A percentile compares a stretch with the other conserved stretches of the same genome.
Evolutionary conservation across 2,329 filamentous ascomycete species (phyloP).

Genomic region (Fusarium palustre): DNA sequence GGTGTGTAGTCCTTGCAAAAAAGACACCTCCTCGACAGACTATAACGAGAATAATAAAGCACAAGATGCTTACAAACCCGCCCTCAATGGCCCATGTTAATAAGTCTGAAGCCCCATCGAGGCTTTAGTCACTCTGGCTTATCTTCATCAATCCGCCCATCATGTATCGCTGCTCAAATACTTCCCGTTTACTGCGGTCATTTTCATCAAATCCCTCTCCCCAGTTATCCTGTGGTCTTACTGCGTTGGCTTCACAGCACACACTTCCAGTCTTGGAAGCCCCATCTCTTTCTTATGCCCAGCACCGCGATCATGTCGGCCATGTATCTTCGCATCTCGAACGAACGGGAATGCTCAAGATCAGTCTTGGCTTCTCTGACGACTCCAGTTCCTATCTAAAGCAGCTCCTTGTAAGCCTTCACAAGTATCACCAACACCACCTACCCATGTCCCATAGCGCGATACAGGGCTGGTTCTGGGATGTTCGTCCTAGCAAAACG

Average conservation of each 20-base stretch:
- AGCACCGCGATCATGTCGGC: slow-evolving; percentile 30
- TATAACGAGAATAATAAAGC: neutral
- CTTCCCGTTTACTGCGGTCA: neutral
- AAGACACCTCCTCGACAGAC: neutral
- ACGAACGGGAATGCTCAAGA: slow-evolving; percentile 52
- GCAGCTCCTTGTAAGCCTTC: slow-evolving; percentile 50
- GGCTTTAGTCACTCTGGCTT: neutral
- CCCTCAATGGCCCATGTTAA: neutral
- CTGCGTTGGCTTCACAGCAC: slow-evolving; percentile 4
- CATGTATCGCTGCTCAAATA: neutral
- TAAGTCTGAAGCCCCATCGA: neutral
- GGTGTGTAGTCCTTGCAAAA: neutral
- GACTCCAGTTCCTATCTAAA: slow-evolving; percentile 51
- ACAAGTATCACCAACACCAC: slow-evolving; percentile 50
- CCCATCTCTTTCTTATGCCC: slow-evolving; percentile 23
- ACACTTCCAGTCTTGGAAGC: slow-evolving; percentile 30
- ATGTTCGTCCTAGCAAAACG: slow-evolving; percentile 51
- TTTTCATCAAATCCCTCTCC: neutral
- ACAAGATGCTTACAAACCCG: too few species aligned
- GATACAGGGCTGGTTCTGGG: slow-evolving; percentile 59
- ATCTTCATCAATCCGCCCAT: neutral
- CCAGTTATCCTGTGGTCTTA: neutral
- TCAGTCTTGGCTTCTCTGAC: slow-evolving; percentile 51
- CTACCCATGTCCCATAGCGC: slow-evolving; percentile 58
- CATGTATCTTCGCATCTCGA: slow-evolving; percentile 32